Evolutionary conservation across 495 filamentous ascomycete species (phyloP), one percentile per base, ranked within the genome.

Genomic region (Cercophora samala): DNA sequence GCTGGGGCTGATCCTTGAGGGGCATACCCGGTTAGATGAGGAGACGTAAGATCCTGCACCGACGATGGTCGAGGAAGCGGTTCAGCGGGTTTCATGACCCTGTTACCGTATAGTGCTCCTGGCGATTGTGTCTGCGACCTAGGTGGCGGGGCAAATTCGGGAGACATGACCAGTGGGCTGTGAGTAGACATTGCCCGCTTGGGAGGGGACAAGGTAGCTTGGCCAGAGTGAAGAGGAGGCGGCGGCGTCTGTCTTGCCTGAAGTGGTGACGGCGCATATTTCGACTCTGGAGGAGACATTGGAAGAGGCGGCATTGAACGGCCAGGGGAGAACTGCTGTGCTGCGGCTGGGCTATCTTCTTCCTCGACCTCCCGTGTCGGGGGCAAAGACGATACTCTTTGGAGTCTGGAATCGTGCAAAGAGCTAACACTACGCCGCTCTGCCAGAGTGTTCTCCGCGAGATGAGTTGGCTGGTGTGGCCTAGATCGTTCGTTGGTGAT

Each of bases 121-220:
- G 95, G 94, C 21, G 93, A 97, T 74, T 96, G 92, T 1, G 94
- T 97, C 69, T 92, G 90, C 17, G 93, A 91, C 62, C 93, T 85
- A 60, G 85, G 85, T 9, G 90, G 89, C 19, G 91, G 84, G 23
- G 78, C 79, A 67, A 84, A 75, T 52, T 79, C 77, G 32, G 77
- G 74, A 52, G 77, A 74, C 68, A 73, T 66, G 67, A 74, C 69
- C 64, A 73, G 53, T 24, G 79, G 71, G 29, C 77, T 69, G 78
- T 88, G 77, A 69, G 78, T 79, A 68, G 80, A 78, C 66, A 82
- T 62, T 61, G 80, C 69, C 65, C 82, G 76, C 74, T 88, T 82
- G 62, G 88, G 83, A 72, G 87, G 84, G 60, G 82, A 85, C 67
- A 86, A 65, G 1, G 73, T 65, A 6, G 74, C 55, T 52, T 74